phyloP scores from a whole-genome alignment of 2,329 filamentous ascomycete species.

The Neocucurbitaria cava region DNA sequence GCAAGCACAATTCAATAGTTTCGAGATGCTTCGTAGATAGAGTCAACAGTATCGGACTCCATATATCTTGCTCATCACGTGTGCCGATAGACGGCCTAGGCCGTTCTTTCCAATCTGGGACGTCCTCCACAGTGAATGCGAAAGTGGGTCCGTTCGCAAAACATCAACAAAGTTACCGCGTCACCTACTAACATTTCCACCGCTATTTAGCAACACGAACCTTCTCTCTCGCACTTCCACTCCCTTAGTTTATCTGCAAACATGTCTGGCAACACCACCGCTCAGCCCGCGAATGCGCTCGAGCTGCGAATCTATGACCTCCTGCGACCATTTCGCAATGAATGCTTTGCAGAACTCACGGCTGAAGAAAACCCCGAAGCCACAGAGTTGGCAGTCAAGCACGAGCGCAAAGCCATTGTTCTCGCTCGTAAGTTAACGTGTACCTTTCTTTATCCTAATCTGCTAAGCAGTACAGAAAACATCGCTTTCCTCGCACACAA shows the following conservation, averaged over 20 bases:
- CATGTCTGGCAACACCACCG: neutral
- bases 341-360: neutral
- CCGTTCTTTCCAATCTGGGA: too few species aligned
- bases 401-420: neutral
- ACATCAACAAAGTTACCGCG: too few species aligned
- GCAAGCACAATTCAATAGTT: too few species aligned
- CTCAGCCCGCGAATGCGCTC: conserved; percentile 7
- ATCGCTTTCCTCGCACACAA: neutral
- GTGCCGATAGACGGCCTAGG: too few species aligned
- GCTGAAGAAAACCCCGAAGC: neutral
- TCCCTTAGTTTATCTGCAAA: neutral
- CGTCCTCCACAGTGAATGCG: too few species aligned
- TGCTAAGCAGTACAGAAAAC: neutral
- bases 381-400: neutral
- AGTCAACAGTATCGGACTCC: too few species aligned
- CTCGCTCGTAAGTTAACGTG: neutral
- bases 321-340: conserved; percentile 9
- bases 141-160: too few species aligned
- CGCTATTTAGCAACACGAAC: too few species aligned
- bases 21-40: too few species aligned
- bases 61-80: too few species aligned
- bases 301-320: conserved; percentile 17
- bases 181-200: too few species aligned
- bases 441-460: neutral
- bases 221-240: neutral